Conservation (phyloP, 768 basidiomycete genomes). For the Naganishia vaughanmartiniae region DNA sequence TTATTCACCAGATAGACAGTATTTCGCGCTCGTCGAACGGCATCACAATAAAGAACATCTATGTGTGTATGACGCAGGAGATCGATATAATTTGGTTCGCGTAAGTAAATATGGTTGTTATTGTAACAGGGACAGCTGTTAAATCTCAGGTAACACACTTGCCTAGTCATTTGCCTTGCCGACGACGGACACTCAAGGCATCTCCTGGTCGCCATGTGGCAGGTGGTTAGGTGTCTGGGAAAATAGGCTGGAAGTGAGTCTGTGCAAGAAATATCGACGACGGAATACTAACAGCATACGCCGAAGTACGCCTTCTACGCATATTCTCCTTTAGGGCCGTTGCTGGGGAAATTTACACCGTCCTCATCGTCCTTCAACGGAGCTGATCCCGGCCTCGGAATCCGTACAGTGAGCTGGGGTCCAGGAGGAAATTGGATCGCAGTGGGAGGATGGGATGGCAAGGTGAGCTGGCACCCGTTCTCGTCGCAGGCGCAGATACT, state of each 20-base stretch:
- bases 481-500: background rate
- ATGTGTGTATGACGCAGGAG: constrained; percentile 69
- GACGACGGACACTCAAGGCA: constrained; percentile 57
- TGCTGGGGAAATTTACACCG: constrained; percentile 41
- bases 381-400: constrained; percentile 76
- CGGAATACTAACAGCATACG: background rate
- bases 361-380: constrained; percentile 36
- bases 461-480: constrained; percentile 56
- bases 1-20: constrained; percentile 65
- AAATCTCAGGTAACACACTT: constrained; percentile 11
- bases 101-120: constrained; percentile 30
- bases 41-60: constrained; percentile 85
- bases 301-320: constrained; percentile 50
- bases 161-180: constrained; percentile 77
- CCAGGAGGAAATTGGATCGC: constrained; percentile 78
- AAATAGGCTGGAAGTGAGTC: constrained; percentile 44
- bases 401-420: constrained; percentile 77
- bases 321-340: constrained; percentile 49
- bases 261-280: background rate
- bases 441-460: constrained; percentile 84
- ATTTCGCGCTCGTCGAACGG: constrained; percentile 80
- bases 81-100: constrained; percentile 38
- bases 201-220: constrained; percentile 52
- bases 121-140: background rate
- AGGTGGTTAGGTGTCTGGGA: constrained; percentile 52